Evolutionary conservation across 345 rosid species (phyloP), one percentile per base, ranked within the genome.

Genomic region (Zanthoxylum bungeanum): DNA sequence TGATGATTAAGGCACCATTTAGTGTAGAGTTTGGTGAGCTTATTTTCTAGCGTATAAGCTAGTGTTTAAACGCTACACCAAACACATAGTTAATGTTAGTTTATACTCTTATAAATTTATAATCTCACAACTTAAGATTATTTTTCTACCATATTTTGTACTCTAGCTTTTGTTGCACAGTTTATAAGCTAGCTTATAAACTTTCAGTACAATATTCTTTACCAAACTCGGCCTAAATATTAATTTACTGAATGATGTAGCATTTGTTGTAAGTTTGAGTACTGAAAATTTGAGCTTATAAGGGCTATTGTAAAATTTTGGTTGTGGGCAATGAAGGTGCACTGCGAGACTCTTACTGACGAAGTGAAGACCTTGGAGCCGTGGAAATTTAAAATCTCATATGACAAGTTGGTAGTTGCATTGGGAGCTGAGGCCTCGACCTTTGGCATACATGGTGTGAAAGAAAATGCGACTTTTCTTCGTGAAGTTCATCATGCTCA

Each of bases 401-500:
- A 90, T 80, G 99, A 95, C 71, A 95, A 92, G 82, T 73, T 92
- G 77, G 87, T 90, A n/a, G 70, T 92, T 72, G 98, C 98, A 0
- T 75, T 84, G 57, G 98, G 98, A 74, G 95, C 98, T 5, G 87
- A 94, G 73, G 93, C 96, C 14, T 85, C 85, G 0, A 92, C 99
- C 3, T 95, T 95, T 71, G 99, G 98, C 56, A 95, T 95, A 64
- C 78, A 78, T 0, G 96, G 98, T 12, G 98, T 91, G 47, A 34
- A 71, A 31, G 96, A 92, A 44, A 85, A 92, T 46, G 98, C 97
- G 0, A 85, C 82, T 25, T 95, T 95, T 64, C 92, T 92, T 27
- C 88, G 98, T 22, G 99, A 95, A 79, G 98, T 92, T 77, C 83
- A 84, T 50, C 99, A 94, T 80, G 99, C 98, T 73, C 96, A 89